A percentile compares a stretch with the other conserved stretches of the same genome.
Conservation (phyloP, 176 grass and related monocot species). For the Raddia distichophylla region DNA sequence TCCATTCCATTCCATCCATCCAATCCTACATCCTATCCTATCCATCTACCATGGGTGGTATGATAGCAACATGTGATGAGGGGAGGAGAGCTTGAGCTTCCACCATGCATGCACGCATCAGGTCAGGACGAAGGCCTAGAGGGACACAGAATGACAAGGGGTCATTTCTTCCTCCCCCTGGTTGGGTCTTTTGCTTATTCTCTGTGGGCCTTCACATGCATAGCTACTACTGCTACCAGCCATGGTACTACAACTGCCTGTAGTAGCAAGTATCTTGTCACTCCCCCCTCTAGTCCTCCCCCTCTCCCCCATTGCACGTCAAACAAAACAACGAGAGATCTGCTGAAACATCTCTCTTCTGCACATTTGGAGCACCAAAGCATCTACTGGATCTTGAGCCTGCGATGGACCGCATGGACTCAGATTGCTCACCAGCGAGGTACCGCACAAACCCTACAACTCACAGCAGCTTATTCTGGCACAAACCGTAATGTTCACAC, state of each 20-base stretch:
- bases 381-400: slow-evolving; percentile 10
- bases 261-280: slow-evolving; percentile 46
- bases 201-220: slow-evolving; percentile 62
- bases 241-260: slow-evolving; percentile 19
- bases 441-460: neutral
- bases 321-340: slow-evolving; percentile 30
- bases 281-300: slow-evolving; percentile 17
- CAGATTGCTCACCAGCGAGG: slow-evolving; percentile 9
- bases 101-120: slow-evolving; percentile 46
- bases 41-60: slow-evolving; percentile 31
- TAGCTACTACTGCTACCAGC: slow-evolving; percentile 34
- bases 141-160: slow-evolving; percentile 85
- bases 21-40: slow-evolving; percentile 46
- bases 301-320: slow-evolving; percentile 31
- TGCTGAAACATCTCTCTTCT: slow-evolving; percentile 25
- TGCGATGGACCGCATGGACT: slow-evolving; percentile 7
- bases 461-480: neutral
- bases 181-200: slow-evolving; percentile 50
- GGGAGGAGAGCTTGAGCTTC: slow-evolving; percentile 5
- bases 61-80: slow-evolving; percentile 33
- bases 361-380: slow-evolving; percentile 40
- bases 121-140: slow-evolving; percentile 36
- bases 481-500: neutral
- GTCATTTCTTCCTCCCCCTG: slow-evolving; percentile 68
- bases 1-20: slow-evolving; percentile 39